A percentile compares a stretch with the other conserved stretches of the same genome.
These are phyloP conservation scores for Lipomyces spencermartinsiae DNA, from an alignment of 805 yeast species.

Conservation along the genomic window DNA sequence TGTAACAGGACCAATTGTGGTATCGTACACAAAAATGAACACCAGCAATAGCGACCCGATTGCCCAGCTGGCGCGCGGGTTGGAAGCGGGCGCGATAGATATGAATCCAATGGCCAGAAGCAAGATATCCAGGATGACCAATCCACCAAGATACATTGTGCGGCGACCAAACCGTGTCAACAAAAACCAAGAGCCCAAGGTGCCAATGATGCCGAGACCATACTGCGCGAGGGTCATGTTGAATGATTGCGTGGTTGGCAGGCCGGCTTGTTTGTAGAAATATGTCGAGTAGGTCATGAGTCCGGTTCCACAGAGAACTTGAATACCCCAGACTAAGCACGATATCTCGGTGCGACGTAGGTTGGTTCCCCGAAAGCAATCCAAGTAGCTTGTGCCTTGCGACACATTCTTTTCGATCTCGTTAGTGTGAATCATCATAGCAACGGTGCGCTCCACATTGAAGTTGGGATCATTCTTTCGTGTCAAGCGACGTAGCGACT, in stretches of 20 bases:
- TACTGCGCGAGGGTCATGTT: conserved; percentile 7
- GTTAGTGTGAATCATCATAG: conserved; percentile 25
- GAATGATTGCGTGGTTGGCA: conserved; percentile 17
- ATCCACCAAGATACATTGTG: conserved; percentile 34
- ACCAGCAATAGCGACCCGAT: conserved; percentile 55
- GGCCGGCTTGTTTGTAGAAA: conserved; percentile 52
- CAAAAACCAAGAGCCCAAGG: conserved; percentile 18
- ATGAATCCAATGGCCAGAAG: conserved; percentile 33
- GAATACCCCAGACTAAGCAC: conserved; percentile 46
- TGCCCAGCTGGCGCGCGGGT: conserved; percentile 35
- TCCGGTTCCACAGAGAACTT: conserved; percentile 35
- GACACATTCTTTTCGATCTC: conserved; percentile 11
- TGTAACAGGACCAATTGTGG: conserved; percentile 55
- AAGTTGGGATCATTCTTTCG: conserved; percentile 23
- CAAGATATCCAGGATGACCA: conserved; percentile 16
- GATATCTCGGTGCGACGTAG: conserved; percentile 38
- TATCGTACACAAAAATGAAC: conserved; percentile 55
- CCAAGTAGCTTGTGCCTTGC: conserved; percentile 13
- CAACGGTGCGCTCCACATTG: conserved; percentile 6
- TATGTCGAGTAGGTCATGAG: conserved; percentile 50
- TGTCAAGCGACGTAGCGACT: conserved; percentile 17
- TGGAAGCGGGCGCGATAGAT: conserved; percentile 23
- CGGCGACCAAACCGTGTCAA: conserved; percentile 22
- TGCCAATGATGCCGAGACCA: conserved; percentile 19
- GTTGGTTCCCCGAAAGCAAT: conserved; percentile 23